Base-by-base conservation (phyloP, 2,329 filamentous ascomycete genomes). In the Neonectria hederae region DNA sequence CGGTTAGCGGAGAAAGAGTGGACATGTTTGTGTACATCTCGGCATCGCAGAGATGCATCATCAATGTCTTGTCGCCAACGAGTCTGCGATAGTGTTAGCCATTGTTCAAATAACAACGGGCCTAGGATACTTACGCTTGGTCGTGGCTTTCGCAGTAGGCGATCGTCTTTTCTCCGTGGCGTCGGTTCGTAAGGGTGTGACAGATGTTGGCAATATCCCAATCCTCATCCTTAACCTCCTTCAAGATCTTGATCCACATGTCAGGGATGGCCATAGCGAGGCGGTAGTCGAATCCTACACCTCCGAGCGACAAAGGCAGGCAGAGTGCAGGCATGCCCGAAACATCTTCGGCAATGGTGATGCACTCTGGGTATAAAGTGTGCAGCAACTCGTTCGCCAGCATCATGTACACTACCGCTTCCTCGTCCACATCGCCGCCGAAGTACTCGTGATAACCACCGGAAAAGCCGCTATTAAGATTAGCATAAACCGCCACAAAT, bases 21-120 rank as follows among this genome's bases (percentile, higher is more conserved):
- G 96, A 98, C 96, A 99, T 99, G 83, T 99, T 90, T 26, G 95
- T 97, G 83, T 99, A 99, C 85, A 99, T 88, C 78, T 99, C 90
- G 19, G 95, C 94, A 78, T 99, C 96, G 78, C 94, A 97, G 52
- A 99, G 90, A 87, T 97, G 97, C 91, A 99, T 97, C 86, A 99
- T 93, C 49, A 99, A 84, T 0, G 93, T 92, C 81, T 99, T 99
- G 83, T 99, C 96, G 45, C 96, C 96, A 35, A 99, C 96, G 51
- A 99, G 87, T 3, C 93, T 97, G 72, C 17, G 43, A 5, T 21
- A 45, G 17, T 40, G 67, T 77, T 45, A 69, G 65, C 42, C n/a
- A 35, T 24, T 11, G 61, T 78, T 68, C 5, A 24, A 26, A 13
- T 13, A 17, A 24, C 4, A 14, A 21, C 76, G 71, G 38, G 49